phyloP scores from a whole-genome alignment of 352 stramenopile species.

The Globisporangium viniferum region DNA sequence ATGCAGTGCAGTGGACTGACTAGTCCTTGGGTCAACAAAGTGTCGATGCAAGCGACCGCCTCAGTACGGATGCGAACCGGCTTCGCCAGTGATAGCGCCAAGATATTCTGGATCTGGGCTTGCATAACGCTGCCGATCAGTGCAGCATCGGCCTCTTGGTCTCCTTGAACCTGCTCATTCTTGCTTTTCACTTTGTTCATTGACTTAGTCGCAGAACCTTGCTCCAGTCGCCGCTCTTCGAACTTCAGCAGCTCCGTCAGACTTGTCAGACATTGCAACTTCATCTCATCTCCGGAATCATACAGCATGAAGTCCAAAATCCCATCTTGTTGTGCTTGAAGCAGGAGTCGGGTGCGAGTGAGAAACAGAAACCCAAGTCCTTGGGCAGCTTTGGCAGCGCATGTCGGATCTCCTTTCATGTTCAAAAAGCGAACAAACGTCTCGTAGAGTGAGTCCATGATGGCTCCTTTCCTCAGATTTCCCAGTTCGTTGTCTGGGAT shows the following conservation, averaged over 20 bases:
- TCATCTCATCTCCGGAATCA: conserved; percentile 38
- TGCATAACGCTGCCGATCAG: conserved; percentile 88
- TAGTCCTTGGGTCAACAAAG: conserved; percentile 73
- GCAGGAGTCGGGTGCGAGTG: conserved; percentile 56
- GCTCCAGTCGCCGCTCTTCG: conserved; percentile 71
- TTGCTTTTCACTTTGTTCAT: conserved; percentile 62
- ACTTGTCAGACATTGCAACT: conserved; percentile 68
- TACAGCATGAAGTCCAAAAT: conserved; percentile 52
- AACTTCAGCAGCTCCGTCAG: conserved; percentile 67
- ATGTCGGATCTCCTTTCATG: conserved; percentile 39
- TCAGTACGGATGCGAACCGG: conserved; percentile 62
- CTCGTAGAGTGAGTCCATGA: conserved; percentile 64
- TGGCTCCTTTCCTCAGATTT: conserved; percentile 41
- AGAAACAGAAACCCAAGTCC: conserved; percentile 81
- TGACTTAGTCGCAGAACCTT: conserved; percentile 32
- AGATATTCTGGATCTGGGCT: conserved; percentile 65
- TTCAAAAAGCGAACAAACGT: conserved; percentile 50
- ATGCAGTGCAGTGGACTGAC: conserved; percentile 78
- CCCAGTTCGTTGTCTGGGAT: conserved; percentile 25
- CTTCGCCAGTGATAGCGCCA: conserved; percentile 52
- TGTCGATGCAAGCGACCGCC: conserved; percentile 60
- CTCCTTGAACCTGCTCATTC: conserved; percentile 75
- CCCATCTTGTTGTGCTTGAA: conserved; percentile 70
- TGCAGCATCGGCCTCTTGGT: conserved; percentile 80
- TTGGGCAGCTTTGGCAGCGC: conserved; percentile 73